Evolutionary conservation across 257 asterid species (phyloP), one percentile per base, ranked within the genome.

Genomic region (Fraxinus americana): DNA sequence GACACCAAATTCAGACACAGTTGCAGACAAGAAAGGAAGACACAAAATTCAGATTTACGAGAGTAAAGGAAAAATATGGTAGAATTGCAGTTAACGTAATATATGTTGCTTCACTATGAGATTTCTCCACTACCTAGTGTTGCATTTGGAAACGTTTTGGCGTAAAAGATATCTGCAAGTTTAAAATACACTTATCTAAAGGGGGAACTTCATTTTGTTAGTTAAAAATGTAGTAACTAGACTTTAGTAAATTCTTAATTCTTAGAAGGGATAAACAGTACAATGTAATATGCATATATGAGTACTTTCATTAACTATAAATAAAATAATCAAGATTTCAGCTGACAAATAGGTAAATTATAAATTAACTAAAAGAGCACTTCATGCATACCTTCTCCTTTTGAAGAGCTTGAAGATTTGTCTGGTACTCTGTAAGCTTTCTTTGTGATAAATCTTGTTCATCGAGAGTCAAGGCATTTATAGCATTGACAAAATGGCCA

Each of bases 381-480:
- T 65, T 35, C 69, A 77, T 23, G 21, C 78, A 78, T 84, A 95
- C 99, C 98, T 92, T 95, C 80, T 91, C 99, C 81, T 88, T 95
- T 83, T 95, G 97, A 41, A 95, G 91, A 45, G 90, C 81, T 71
- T 83, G 89, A 65, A 95, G 97, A 75, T 80, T 86, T 23, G 98
- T 82, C 76, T 95, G 97, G 87, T 87, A 87, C 66, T 93, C 97
- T 32, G 83, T 80, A 66, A 95, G 93, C 89, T 93, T 95, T 84
- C 98, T 90, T 65, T 88, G 72, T 14, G 98, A 95, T 74, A 95
- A 84, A 82, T 91, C 99, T 41, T 93, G 90, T 67, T 90, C 97
- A 16, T 92, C 94, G 61, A 85, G 77, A 81, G 73, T 89, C 83
- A 87, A 81, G 77, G 84, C 66, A 80, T 67, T 82, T 72, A 88